These are phyloP conservation scores for Termitomyces sp. DNA, from an alignment of 768 basidiomycete species.

Conservation along the genomic window DNA sequence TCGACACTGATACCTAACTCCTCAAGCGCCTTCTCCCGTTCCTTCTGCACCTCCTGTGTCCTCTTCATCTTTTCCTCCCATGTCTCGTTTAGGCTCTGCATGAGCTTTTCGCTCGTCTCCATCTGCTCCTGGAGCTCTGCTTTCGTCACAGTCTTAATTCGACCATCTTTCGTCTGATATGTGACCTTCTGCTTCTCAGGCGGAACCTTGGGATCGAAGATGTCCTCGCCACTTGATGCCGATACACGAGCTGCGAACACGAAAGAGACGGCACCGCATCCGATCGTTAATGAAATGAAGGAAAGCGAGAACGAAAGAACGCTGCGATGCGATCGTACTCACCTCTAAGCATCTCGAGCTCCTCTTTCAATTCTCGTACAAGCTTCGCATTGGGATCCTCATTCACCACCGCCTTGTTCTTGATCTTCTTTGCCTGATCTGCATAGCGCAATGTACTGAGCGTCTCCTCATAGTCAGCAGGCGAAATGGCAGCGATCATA, in stretches of 20 bases:
- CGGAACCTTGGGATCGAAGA: conserved; percentile 84
- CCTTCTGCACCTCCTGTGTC: conserved; percentile 93
- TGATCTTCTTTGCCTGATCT: conserved; percentile 99
- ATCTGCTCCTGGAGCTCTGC: conserved; percentile 97
- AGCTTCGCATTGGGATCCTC: conserved; percentile 99
- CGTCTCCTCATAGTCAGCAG: conserved; percentile 98
- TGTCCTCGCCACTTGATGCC: conserved; percentile 61
- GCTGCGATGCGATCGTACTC: conserved; percentile 30
- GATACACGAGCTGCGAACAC: conserved; percentile 61
- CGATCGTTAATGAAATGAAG: conserved; percentile 8
- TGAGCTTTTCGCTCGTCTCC: conserved; percentile 90
- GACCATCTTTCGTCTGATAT: conserved; percentile 89
- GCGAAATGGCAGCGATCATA: conserved; percentile 98
- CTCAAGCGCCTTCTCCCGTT: conserved; percentile 95
- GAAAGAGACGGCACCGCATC: conserved; percentile 9
- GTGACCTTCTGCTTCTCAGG: conserved; percentile 95
- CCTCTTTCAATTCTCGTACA: conserved; percentile 97
- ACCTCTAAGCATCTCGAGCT: conserved; percentile 86
- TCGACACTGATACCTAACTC: conserved; percentile 97
- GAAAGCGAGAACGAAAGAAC: conserved; percentile 5
- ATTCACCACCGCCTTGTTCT: conserved; percentile 98
- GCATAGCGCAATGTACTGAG: conserved; percentile 96
- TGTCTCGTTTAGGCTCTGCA: conserved; percentile 90
- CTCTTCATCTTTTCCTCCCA: conserved; percentile 93
- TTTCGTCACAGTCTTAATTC: conserved; percentile 93